Evolutionary conservation across 306 rosid genomes (phyloP), one percentile per base, ranked within the genome.

Genomic region (Prunus mume): DNA sequence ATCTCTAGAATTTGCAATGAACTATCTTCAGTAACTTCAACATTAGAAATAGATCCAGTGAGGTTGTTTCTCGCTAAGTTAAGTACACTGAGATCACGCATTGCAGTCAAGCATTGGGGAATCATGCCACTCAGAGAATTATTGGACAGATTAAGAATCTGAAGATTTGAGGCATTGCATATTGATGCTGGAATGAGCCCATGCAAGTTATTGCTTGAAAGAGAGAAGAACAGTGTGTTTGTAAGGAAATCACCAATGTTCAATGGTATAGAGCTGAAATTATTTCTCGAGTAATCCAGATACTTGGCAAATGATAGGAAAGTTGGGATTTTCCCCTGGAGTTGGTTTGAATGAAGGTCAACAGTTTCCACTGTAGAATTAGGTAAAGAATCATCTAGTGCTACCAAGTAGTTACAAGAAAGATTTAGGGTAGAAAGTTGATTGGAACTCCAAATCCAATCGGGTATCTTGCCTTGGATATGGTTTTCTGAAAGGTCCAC

Each of bases 171-270:
- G 0, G 25, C 74, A n/a, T 71, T 75, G 81, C 83, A 85, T 60
- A 85, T 60, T 49, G 85, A 81, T 60, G 2, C 24, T 1, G 79
- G 85, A 17, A 85, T 78, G 28, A 22, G 6, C 9, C 88, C 88
- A 0, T 6, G 0, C 22, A 81, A 8, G 1, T 13, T 27, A 19
- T 81, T 81, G 62, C 71, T 76, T 28, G 83, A 65, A 47, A 85
- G 22, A 3, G 79, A 78, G 3, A 78, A 67, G 74, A 78, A 78
- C 1, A 1, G 0, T 0, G 76, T 18, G 3, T 0, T 2, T 0
- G 0, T 0, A 0, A 75, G 71, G 52, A 30, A 34, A 17, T 66
- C 7, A 3, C 77, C 67, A 14, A 81, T 66, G 41, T 25, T 17
- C 6, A 12, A 7, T 4, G 71, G 72, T 32, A 83, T 56, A 3